Evolutionary conservation across 345 rosid genomes (phyloP).

Genomic region (Hibiscus mutabilis): DNA sequence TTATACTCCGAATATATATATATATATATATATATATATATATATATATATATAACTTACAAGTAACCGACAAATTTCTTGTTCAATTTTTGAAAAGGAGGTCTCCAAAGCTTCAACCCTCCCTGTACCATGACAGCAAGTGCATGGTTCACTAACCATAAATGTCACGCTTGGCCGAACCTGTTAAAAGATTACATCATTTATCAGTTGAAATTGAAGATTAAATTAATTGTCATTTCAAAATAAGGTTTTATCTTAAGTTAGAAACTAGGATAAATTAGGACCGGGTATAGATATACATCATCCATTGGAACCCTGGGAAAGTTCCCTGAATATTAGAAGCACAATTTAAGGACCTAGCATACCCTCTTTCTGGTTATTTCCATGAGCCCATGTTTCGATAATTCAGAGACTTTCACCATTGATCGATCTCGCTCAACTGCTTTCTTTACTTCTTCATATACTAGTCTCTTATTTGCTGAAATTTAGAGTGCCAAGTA

Average conservation of each 20-base stretch:
- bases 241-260: background rate
- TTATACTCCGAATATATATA: slow-evolving; percentile 1
- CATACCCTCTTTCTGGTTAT: slow-evolving; percentile 95
- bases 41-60: slow-evolving; percentile 36
- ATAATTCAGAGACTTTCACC: slow-evolving; percentile 88
- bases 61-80: slow-evolving; percentile 75
- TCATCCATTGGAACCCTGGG: slow-evolving; percentile 2
- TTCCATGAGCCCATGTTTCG: slow-evolving; percentile 96
- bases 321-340: slow-evolving; percentile 9
- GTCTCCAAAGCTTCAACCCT: slow-evolving; percentile 97
- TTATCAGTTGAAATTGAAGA: background rate
- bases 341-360: slow-evolving; percentile 11
- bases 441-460: slow-evolving; percentile 87
- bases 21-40: background rate
- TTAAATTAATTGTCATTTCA: background rate
- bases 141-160: slow-evolving; percentile 94
- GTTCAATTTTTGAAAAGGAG: slow-evolving; percentile 89
- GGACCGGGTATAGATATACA: background rate
- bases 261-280: background rate
- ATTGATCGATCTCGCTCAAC: slow-evolving; percentile 86
- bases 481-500: slow-evolving; percentile 28
- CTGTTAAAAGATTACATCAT: slow-evolving; percentile 33
- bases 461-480: slow-evolving; percentile 87
- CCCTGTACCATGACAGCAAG: slow-evolving; percentile 90
- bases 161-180: slow-evolving; percentile 96